phyloP scores from a whole-genome alignment of 371 early-diverging fungal species.

The Mucor plumbeus region DNA sequence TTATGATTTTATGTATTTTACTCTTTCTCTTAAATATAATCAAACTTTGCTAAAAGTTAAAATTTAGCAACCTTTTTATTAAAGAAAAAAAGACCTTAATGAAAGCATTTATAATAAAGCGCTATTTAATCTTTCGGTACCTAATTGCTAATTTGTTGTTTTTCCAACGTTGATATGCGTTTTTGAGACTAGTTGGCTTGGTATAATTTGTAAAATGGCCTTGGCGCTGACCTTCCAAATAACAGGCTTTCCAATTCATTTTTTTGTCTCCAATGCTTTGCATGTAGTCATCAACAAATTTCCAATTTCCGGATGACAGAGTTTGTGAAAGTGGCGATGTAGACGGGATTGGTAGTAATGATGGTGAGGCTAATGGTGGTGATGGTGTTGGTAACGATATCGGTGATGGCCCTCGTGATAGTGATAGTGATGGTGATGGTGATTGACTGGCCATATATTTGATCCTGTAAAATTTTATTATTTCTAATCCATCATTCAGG shows the following conservation, averaged over 20 bases:
- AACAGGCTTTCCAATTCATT: constrained; percentile 24
- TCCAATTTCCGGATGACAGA: constrained; percentile 18
- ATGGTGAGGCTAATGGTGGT: constrained; percentile 1
- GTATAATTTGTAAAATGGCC: constrained; percentile 19
- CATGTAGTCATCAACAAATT: constrained; percentile 8
- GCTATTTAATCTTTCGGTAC: neutral
- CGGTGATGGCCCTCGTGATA: neutral
- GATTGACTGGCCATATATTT: constrained; percentile 18
- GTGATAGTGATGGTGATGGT: neutral
- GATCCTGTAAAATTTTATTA: constrained; percentile 6
- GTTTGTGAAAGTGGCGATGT: neutral
- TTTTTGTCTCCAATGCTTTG: constrained; percentile 5
- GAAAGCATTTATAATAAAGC: too few relatives aligned
- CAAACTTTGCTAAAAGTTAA: too few relatives aligned
- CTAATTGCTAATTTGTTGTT: constrained; percentile 6
- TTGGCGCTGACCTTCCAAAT: constrained; percentile 11
- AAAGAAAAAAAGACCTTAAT: too few relatives aligned
- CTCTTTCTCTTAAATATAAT: too few relatives aligned
- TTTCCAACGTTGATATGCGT: constrained; percentile 19
- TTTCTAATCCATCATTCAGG: constrained; percentile 17
- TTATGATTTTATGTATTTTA: too few relatives aligned
- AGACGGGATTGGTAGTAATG: neutral
- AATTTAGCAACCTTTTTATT: too few relatives aligned
- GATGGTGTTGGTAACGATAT: neutral
- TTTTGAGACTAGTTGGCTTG: constrained; percentile 5